These are phyloP conservation scores for Phlebiopsis gigantea DNA, from an alignment of 768 basidiomycete genomes.

Conservation along the genomic window DNA sequence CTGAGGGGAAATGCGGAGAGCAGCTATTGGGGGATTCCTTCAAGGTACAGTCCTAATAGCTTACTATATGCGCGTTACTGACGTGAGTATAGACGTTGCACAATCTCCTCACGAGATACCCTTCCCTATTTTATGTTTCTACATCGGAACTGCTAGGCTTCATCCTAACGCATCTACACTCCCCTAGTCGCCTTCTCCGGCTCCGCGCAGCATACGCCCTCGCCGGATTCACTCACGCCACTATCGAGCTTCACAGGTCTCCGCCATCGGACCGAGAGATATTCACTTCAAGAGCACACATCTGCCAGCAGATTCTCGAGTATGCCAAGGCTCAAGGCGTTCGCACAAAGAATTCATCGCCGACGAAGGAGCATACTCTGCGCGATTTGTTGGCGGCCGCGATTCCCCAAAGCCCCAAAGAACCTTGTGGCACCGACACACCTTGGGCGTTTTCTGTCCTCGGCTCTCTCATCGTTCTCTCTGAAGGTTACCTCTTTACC, in stretches of 20 bases:
- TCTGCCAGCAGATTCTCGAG: neutral
- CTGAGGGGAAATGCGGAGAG: neutral
- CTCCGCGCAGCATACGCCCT: conserved; percentile 2
- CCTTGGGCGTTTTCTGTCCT: conserved; percentile 1
- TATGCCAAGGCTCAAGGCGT: neutral
- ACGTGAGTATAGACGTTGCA: conserved; percentile 1
- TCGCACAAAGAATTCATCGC: neutral
- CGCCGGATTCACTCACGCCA: conserved; percentile 4
- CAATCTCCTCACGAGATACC: conserved; percentile 6
- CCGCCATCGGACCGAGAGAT: neutral
- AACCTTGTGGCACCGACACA: neutral
- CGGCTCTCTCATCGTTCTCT: neutral
- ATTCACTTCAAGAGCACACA: neutral
- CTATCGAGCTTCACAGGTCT: neutral
- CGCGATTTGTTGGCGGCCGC: neutral
- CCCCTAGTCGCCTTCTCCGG: neutral
- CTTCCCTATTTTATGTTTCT: conserved; percentile 1
- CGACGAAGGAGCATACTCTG: neutral
- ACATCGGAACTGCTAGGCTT: neutral
- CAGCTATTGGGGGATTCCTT: neutral
- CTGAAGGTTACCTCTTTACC: neutral
- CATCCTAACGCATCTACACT: neutral
- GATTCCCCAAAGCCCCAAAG: neutral
- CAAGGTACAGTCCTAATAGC: neutral
- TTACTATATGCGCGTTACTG: neutral